These are phyloP conservation scores for Backusella psychrophila DNA, from an alignment of 192 early-diverging fungal species.

Conservation along the genomic window DNA sequence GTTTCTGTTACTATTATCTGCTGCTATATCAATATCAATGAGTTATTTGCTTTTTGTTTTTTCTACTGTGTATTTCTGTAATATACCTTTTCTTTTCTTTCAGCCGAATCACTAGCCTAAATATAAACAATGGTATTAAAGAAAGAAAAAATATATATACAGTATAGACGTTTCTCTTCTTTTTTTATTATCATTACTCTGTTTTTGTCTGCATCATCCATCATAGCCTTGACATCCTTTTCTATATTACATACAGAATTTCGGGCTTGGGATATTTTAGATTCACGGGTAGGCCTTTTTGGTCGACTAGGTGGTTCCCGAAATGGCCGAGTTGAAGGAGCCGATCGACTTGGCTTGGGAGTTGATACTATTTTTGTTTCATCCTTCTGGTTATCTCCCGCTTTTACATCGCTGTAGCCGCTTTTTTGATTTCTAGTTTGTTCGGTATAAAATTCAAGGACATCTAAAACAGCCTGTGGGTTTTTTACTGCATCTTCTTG, in stretches of 20 bases:
- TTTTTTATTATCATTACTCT: no score
- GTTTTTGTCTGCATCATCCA: not conserved
- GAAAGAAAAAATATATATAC: not conserved
- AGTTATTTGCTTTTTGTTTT: not conserved
- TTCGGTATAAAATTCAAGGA: conserved; percentile 98
- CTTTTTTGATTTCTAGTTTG: conserved; percentile 47
- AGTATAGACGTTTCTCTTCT: no score
- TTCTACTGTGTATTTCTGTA: not conserved
- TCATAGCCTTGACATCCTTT: not conserved
- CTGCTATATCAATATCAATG: not conserved
- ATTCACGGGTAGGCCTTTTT: not conserved
- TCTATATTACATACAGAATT: not conserved
- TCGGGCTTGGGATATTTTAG: not conserved
- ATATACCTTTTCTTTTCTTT: not conserved
- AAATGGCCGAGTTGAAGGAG: conserved; percentile 32
- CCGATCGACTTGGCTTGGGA: conserved; percentile 20
- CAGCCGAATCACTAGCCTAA: not conserved
- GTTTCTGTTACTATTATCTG: not conserved
- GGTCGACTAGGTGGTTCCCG: conserved; percentile 13
- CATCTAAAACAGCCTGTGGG: conserved; percentile 97
- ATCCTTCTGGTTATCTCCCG: not conserved
- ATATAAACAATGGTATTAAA: not conserved
- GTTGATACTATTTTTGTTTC: conserved; percentile 3
- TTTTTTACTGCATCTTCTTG: conserved; percentile 98
- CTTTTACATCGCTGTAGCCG: not conserved